Evolutionary conservation across 225 moss, liverwort and hornwort genomes (phyloP), one percentile per base, ranked within the genome.

Genomic region (Physcomitrellopsis africana): DNA sequence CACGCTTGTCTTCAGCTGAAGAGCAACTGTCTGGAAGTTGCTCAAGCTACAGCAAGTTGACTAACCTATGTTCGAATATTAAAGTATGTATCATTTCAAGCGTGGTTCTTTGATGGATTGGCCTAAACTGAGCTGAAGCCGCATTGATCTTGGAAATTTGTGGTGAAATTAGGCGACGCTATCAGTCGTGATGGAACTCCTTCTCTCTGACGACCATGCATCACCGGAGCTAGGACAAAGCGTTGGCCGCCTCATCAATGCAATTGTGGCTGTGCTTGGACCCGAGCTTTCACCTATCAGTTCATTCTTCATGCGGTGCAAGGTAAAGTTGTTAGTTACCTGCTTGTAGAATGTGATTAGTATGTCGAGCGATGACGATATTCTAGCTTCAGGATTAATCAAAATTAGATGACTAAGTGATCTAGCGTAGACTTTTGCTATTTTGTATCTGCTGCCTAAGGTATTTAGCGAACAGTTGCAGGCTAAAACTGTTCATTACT

Each of bases 251-350:
- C 93, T 99, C 49, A 81, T 99, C 63, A 99, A 99, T 85, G 99
- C 95, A 65, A 84, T 95, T 59, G 99, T 99, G 59, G 95, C 99
- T 62, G 99, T 99, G 22, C 89, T 99, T 60, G 99, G 99, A 73
- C 99, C 99, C 68, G 99, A 99, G 81, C 78, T 99, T 65, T 92
- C 93, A 51, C 95, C 99, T 72, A 92, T 92, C 47, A 93, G 93
- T 82, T 95, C 99, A 41, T 89, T 99, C 60, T 99, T 95, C 69
- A 90, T 85, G 70, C 90, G 99, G 69, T 99, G 99, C 90, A 99
- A 95, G 88, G 92, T 92, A 79, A 76, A 49, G 65, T 43, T 62
- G 52, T 44, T 14, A 45, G 41, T 13, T 29, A 14, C 22, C 4
- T 23, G 7, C 6, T 20, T 57, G 19, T 44, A 49, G 11, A 51